Conservation (phyloP, 192 early-diverging fungal species). For the Rhizoclosmatium sp. region DNA sequence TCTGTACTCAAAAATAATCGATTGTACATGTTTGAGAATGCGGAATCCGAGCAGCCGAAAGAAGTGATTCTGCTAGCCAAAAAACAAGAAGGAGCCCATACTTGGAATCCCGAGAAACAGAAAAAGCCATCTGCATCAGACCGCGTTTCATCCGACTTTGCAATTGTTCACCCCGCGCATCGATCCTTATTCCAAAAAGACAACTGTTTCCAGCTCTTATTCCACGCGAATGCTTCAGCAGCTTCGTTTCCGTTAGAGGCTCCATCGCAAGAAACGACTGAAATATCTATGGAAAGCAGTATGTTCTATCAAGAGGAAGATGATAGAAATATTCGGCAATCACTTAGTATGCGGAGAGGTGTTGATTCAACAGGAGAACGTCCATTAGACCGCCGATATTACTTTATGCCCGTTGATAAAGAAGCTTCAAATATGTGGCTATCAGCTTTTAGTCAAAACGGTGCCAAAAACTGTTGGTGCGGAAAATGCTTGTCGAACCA, state of each 20-base stretch:
- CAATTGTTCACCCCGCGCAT: slow-evolving; percentile 45
- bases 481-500: not conserved
- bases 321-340: slow-evolving; percentile 28
- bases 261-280: slow-evolving; percentile 9
- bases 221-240: slow-evolving; percentile 10
- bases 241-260: slow-evolving; percentile 20
- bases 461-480: slow-evolving; percentile 26
- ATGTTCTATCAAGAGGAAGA: slow-evolving; percentile 35
- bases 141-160: slow-evolving; percentile 41
- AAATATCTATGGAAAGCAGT: slow-evolving; percentile 35
- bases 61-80: slow-evolving; percentile 24
- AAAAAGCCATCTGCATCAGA: slow-evolving; percentile 6
- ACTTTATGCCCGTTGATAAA: slow-evolving; percentile 34
- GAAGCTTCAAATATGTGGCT: slow-evolving; percentile 19
- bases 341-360: slow-evolving; percentile 19
- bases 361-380: slow-evolving; percentile 12
- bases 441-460: slow-evolving; percentile 17
- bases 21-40: slow-evolving; percentile 51
- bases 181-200: slow-evolving; percentile 52
- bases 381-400: slow-evolving; percentile 16
- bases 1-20: slow-evolving; percentile 44
- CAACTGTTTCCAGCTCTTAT: slow-evolving; percentile 52
- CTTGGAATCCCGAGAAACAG: not conserved
- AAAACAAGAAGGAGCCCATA: not conserved
- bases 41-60: slow-evolving; percentile 31